phyloP scores from a whole-genome alignment of 2,329 filamentous ascomycete genomes.

The Cercospora sesami region DNA sequence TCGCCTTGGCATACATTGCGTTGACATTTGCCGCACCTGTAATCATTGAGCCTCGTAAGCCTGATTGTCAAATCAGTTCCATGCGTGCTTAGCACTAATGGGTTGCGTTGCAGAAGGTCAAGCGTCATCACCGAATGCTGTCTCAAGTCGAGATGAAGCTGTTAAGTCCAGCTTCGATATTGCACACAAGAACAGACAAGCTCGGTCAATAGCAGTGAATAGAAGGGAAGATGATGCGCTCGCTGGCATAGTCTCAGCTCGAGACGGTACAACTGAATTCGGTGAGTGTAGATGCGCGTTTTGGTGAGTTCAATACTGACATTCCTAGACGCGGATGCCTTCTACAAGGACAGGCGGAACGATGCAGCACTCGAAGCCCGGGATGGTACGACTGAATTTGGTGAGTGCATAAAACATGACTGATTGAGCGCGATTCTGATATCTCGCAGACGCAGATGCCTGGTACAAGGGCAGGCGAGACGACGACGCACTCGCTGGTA shows the following conservation, averaged over 20 bases:
- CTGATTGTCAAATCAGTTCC: background rate
- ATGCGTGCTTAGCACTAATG: background rate
- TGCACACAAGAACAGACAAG: background rate
- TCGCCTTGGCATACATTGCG: slow-evolving; percentile 13
- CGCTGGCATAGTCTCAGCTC: background rate
- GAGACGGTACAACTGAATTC: slow-evolving; percentile 18
- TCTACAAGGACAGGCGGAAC: slow-evolving; percentile 11
- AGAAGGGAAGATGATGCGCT: background rate
- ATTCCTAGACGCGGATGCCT: slow-evolving; percentile 17
- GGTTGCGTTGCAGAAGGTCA: background rate
- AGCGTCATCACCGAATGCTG: background rate
- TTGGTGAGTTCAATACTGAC: background rate
- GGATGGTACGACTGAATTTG: slow-evolving; percentile 18
- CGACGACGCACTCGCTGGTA: background rate
- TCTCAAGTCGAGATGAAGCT: slow-evolving; percentile 15
- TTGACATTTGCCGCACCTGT: slow-evolving; percentile 16
- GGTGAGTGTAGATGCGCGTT: background rate
- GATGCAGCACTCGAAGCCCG: background rate
- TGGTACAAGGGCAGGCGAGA: slow-evolving; percentile 11
- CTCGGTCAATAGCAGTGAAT: background rate
- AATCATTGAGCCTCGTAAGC: slow-evolving; percentile 18
- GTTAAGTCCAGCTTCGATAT: slow-evolving; percentile 15
- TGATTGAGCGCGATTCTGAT: background rate
- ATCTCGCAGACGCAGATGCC: slow-evolving; percentile 16
- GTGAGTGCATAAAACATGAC: background rate